phyloP scores from a whole-genome alignment of 2,329 filamentous ascomycete genomes.

The Cordyceps sp. region DNA sequence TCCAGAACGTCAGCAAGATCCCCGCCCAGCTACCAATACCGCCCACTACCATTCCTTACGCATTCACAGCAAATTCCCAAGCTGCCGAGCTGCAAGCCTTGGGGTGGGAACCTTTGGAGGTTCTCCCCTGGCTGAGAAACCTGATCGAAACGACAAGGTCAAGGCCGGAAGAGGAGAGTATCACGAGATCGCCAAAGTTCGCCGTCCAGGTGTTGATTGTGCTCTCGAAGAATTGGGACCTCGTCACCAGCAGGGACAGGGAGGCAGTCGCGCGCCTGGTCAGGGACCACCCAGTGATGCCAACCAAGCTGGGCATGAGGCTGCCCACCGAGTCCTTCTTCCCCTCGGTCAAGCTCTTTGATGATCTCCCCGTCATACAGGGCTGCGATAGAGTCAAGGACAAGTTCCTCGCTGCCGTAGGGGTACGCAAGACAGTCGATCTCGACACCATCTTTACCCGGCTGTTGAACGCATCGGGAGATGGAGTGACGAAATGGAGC shows the following conservation, averaged over 20 bases:
- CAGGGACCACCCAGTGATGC: slow-evolving; percentile 57
- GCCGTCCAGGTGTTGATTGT: slow-evolving; percentile 62
- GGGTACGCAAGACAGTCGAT: slow-evolving; percentile 90
- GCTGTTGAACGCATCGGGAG: slow-evolving; percentile 46
- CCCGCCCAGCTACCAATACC: slow-evolving; percentile 70
- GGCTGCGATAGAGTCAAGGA: slow-evolving; percentile 71
- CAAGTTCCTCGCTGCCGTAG: slow-evolving; percentile 67
- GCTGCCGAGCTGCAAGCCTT: slow-evolving; percentile 57
- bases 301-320: slow-evolving; percentile 81
- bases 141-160: slow-evolving; percentile 52
- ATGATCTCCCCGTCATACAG: slow-evolving; percentile 73
- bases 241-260: slow-evolving; percentile 50
- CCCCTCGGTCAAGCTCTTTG: slow-evolving; percentile 81
- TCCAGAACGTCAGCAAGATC: slow-evolving; percentile 61
- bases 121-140: slow-evolving; percentile 73
- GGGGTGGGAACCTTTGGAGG: slow-evolving; percentile 72
- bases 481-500: slow-evolving; percentile 57
- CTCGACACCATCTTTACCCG: slow-evolving; percentile 84
- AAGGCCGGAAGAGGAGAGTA: slow-evolving; percentile 44
- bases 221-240: slow-evolving; percentile 81
- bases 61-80: slow-evolving; percentile 58
- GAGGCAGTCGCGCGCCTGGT: slow-evolving; percentile 48
- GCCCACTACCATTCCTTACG: slow-evolving; percentile 65
- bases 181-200: slow-evolving; percentile 58
- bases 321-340: slow-evolving; percentile 81